Base-by-base conservation (phyloP, 139 green algal genomes). In the Tetratostichococcus sp. region DNA sequence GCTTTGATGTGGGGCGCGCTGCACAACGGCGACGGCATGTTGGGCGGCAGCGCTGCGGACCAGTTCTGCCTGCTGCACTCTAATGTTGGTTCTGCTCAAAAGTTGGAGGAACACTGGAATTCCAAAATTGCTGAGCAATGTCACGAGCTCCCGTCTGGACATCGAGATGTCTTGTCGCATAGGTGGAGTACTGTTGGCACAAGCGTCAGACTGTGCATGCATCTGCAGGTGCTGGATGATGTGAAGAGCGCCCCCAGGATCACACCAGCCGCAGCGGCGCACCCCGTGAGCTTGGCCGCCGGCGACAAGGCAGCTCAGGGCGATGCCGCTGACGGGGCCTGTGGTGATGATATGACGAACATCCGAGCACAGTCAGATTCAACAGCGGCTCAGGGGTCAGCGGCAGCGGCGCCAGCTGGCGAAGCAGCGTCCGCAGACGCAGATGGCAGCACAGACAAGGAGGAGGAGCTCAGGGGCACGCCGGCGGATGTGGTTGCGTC, bases 1-100 rank as follows among this genome's bases (percentile, higher is more conserved):
- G 77, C 77, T 0, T 35, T 83, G 28, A 16, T 66, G n/a, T 87
- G 83, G 83, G 83, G 83, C 39, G 81, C 71, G 74, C 30, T 78
- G 32, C 22, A 72, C 28, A 77, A 76, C 58, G 69, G 30, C 23
- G 65, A 35, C 23, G 58, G 17, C 19, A 26, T 80, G 69, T 30
- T 74, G 17, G 69, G 69, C 21, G 33, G 43, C 42, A 30, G 43
- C 23, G 30, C 32, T 16, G 62, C 43, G 21, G 50, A 62, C 26
- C 58, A 67, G 25, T 28, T 80, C 21, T 80, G 69, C 39, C 69
- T 80, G n/a, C 22, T 80, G 58, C 50, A 75, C 30, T 43, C 62
- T 35, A 77, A 77, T 57, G 73, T 77, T n/a, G 33, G 73, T 31
- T 17, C 8, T 50, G 39, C 11, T 50, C 39, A 11, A 11, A 50